Conservation (phyloP, 495 filamentous ascomycete genomes). For the Xylaria palmicola region DNA sequence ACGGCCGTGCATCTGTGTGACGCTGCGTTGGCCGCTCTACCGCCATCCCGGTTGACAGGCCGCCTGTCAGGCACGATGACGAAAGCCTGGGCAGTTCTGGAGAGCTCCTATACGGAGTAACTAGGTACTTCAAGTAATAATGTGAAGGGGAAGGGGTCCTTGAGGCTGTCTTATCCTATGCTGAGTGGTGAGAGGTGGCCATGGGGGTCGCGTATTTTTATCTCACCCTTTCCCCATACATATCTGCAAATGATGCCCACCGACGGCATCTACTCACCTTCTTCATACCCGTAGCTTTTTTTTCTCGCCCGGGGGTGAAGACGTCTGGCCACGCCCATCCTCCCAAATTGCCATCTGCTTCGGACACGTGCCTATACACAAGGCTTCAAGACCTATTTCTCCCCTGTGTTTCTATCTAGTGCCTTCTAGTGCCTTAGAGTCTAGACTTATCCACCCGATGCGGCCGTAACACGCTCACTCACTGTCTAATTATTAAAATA, state of each 20-base stretch:
- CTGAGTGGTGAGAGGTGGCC: background rate
- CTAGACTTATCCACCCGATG: too few species aligned
- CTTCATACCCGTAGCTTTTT: background rate
- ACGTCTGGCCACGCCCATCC: background rate
- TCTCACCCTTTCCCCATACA: background rate
- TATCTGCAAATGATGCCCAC: conserved; percentile 1
- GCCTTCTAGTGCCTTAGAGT: too few species aligned
- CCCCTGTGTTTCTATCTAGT: too few species aligned
- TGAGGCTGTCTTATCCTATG: conserved; percentile 14
- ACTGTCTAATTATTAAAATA: too few species aligned
- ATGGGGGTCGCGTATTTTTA: background rate
- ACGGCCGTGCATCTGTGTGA: background rate
- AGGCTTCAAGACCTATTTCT: too few species aligned
- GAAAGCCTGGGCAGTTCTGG: background rate
- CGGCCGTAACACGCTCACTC: too few species aligned
- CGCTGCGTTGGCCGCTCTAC: background rate
- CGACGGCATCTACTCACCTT: background rate
- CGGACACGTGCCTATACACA: background rate
- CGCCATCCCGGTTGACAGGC: background rate
- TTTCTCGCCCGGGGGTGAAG: background rate
- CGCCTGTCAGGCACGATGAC: conserved; percentile 8
- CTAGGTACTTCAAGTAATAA: too few species aligned
- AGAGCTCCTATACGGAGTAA: background rate
- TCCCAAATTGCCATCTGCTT: background rate
- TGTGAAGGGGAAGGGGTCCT: background rate